Base-by-base conservation (phyloP, 2,329 filamentous ascomycete genomes). In the Coleophoma crateriformis region DNA sequence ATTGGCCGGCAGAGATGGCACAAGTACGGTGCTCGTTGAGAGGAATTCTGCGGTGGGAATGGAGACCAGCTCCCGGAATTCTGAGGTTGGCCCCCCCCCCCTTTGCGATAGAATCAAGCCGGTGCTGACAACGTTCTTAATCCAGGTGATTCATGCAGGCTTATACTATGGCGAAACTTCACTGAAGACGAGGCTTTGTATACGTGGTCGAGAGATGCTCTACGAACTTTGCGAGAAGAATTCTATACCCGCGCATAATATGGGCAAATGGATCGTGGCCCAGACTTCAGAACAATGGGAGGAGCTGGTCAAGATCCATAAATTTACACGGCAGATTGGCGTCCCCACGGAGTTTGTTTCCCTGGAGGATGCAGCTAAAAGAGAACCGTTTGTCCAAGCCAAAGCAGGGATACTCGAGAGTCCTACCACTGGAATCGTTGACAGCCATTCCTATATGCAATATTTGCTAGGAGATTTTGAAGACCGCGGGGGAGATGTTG, bases 241-340 rank as follows among this genome's bases (percentile, higher is more conserved):
- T 60, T 68, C 69, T 50, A 86, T 99, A 46, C 81, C 82, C 0
- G 79, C 94, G 69, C 76, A 76, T 48, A 85, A 85, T 64, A 87
- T 83, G 20, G 90, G 90, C 52, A 97, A 96, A 73, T 96, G 92
- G 91, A 87, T 97, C 61, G 88, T 97, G 1, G 92, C 92, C 1
- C 94, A 97, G 71, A 86, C 83, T 47, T 75, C 76, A 1, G 71
- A 70, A 43, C 88, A 97, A 54, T 58, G 50, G 46, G 58, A 62
- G 46, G 60, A 62, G 41, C 79, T 79, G 2, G 68, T 83, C 57
- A 66, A 62, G 17, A 67, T 86, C 17, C 69, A 78, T 54, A 63
- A 63, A 10, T 70, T 77, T 45, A 78, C 59, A 34, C 57, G 53
- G 50, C 60, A 49, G 22, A 72, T 70, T 40, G 75, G 71, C 15